Evolutionary conservation across 352 stramenopile genomes (phyloP), one percentile per base, ranked within the genome.

Genomic region (Phytophthora sojae): DNA sequence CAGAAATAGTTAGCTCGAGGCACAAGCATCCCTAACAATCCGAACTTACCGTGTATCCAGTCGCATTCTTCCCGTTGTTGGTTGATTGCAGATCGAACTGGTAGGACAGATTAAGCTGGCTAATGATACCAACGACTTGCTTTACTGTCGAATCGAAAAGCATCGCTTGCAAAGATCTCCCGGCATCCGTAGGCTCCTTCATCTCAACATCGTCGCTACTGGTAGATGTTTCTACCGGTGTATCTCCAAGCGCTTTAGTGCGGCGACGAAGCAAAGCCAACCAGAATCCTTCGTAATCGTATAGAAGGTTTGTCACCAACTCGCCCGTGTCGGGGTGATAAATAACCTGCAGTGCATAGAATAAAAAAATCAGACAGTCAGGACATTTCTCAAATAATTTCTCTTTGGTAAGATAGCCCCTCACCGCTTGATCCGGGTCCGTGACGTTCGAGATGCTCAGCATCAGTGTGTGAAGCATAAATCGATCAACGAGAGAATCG

Each of bases 301-400:
- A 96, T 7, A 96, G 58, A 30, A 95, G 77, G 23, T 89, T 89
- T 55, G 85, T 90, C 53, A 91, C 89, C 4, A 80, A 21, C 32
- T 84, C 79, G 25, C 89, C 89, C 6, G 89, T 95, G 30, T 95
- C 87, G 1, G 87, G 89, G 52, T 96, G 86, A 66, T 92, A 94
- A 1, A 96, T 62, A 44, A 81, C 68, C 72, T 79, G 26, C 64
- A 0, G 30, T 30, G 11, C 42, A 45, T 45, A 14, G 37, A 57
- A 50, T 49, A 32, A 25, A 32, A 25, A 47, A 42, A 17, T 61
- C 29, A 50, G 29, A 64, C 55, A 17, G 51, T 55, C 64, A 47
- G 14, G 30, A 55, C 11, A 45, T 23, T 47, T 39, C 4, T 47
- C 32, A 56, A 49, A 15, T 7, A 42, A 45, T 37, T 2, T 25